Base-by-base conservation (phyloP, 345 rosid species). In the Citrus reticulata region DNA sequence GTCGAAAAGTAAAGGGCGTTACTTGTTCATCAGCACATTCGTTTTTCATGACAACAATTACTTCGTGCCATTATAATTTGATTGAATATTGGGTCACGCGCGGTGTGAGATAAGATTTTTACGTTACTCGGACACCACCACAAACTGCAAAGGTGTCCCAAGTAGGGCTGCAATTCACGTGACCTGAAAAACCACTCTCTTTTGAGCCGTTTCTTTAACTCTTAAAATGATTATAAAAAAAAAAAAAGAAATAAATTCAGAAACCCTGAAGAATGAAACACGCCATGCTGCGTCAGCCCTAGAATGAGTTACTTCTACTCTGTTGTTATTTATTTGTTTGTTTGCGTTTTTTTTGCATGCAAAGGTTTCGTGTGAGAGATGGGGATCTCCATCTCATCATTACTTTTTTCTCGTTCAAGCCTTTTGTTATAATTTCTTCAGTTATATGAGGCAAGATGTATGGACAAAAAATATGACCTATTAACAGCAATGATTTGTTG, bases 361-460 rank as follows among this genome's bases (percentile, higher is more conserved):
- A 64, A 58, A 9, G 81, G 77, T 79, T 81, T 81, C 84, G 80
- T 79, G 77, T 70, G 39, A 67, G 57, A 75, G 22, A 46, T 34
- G 71, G 30, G 46, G 20, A 49, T 32, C 14, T 22, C 10, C 32
- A 27, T 22, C 4, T 42, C 55, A 57, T 39, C 14, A 16, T 61
- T 42, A 13, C n/a, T 10, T 40, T 78, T 59, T 25, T 34, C 34
- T 70, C 14, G 51, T 61, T 61, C 29, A 76, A 59, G 71, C 70
- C 42, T 40, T 68, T 25, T 42, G 22, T 54, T 54, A 54, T 40
- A 34, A 35, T 54, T 25, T 59, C 70, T 65, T 79, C 78, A 65
- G 81, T 82, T 85, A 80, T 46, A 67, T 34, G 70, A 78, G 71
- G 40, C 3, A 62, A 42, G 34, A 46, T 40, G 7, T 34, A 27